Evolutionary conservation across 768 basidiomycete species (phyloP), one percentile per base, ranked within the genome.

Genomic region (Boletus reticuloceps): DNA sequence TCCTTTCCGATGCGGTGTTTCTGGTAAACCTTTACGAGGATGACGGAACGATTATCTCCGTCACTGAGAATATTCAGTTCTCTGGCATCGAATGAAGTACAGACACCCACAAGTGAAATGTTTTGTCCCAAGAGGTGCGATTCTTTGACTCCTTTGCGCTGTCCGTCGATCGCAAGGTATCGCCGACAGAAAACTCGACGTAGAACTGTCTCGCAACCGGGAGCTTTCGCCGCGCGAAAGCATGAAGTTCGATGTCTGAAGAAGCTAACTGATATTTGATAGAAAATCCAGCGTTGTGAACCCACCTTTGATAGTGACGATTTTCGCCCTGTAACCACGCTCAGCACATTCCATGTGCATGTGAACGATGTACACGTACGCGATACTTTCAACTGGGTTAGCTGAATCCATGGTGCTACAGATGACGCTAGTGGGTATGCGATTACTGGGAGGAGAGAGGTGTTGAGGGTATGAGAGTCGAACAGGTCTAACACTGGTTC

Each of bases 261-360:
- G n/a, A 46, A 34, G 17, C 7, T 14, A 4, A 19, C 6, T 22
- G n/a, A 3, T 7, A 20, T 9, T 5, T 2, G 2, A 17, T 6
- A 20, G 9, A 22, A 12, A 5, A 19, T 6, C 0, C 16, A 14
- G 10, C 1, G n/a, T 19, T 10, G 8, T 25, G 13, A 11, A 4
- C 31, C n/a, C 25, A 58, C 52, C 56, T 41, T 20, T 46, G 51
- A 57, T 46, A 13, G 29, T 32, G 19, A 57, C 27, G 1, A 19
- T 10, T 34, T 40, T 54, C 19, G 37, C 13, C 27, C 55, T 56
- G 38, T 10, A 38, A 13, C 22, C 8, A 17, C 25, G 32, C 16
- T 29, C 6, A 32, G 37, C 17, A 25, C 7, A 27, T 25, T 34
- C 50, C 27, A 29, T 27, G n/a, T n/a, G 27, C 25, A 25, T 25